Evolutionary conservation across 164 flowering plant species (phyloP), one percentile per base, ranked within the genome.

Genomic region (Macadamia tetraphylla): DNA sequence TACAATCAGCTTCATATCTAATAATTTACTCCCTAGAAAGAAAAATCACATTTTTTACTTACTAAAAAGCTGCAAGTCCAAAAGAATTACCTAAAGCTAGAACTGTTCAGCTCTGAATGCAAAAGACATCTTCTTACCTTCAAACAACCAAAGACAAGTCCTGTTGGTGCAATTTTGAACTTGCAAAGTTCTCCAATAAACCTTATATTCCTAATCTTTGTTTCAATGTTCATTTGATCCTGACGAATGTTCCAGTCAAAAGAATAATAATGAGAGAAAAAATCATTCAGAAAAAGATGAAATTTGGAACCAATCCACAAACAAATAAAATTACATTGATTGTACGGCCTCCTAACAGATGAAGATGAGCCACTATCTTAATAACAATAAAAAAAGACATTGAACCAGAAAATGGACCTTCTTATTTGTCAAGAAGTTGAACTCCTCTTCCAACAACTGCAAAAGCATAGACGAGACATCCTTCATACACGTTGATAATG

Each of bases 161-260:
- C 85, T 68, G 98, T 81, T 31, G 92, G 85, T 8, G 97, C 96
- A 77, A 94, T 85, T 78, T 70, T 87, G 64, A 94, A 94, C 85
- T 94, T 94, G 87, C 94, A 90, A 56, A 94, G 91, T 74, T 94
- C 99, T 80, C 99, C 99, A 76, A 94, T 83, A 73, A 92, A 94
- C 73, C 99, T 84, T 71, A 92, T 90, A 74, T 94, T 94, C 81
- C 90, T 82, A 66, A 92, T 90, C 85, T 90, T 92, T 62, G 94
- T 88, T 73, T 94, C 99, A 68, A 94, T 94, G 77, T 94, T 92
- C 92, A 94, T 92, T 86, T 92, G 99, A 80, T 92, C 97, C 99
- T 94, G 87, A 60, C 79, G n/a, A 56, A 72, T 57, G 60, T 66
- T 10, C 58, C 3, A 68, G 56, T 52, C 40, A 62, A 11, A 49